Conservation (phyloP, 1,139 yeast species). For the Kodamaea ohmeri region DNA sequence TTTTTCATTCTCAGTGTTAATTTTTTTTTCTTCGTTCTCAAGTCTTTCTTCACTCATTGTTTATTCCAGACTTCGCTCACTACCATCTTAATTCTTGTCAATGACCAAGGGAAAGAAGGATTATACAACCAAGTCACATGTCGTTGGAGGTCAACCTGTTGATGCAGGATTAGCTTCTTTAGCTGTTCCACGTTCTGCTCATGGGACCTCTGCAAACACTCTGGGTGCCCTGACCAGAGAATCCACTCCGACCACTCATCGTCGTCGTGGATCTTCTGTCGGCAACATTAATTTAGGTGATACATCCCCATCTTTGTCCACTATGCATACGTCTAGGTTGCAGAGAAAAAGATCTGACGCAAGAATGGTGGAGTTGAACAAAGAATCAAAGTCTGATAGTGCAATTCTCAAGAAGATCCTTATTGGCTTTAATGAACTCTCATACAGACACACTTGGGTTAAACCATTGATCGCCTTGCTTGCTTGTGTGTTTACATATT, state of each 20-base stretch:
- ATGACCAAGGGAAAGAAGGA: slow-evolving; percentile 9
- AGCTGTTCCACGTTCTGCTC: slow-evolving; percentile 6
- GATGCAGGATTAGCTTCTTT: slow-evolving; percentile 8
- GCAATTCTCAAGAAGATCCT: slow-evolving; percentile 51
- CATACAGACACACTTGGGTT: slow-evolving; percentile 77
- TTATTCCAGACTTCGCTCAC: not conserved
- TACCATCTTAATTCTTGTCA: not conserved
- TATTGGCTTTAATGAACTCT: slow-evolving; percentile 57
- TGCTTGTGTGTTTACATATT: slow-evolving; percentile 37
- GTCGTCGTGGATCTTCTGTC: slow-evolving; percentile 53
- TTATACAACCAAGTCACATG: slow-evolving; percentile 4
- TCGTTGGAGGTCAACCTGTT: slow-evolving; percentile 10
- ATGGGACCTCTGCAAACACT: not conserved
- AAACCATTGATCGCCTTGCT: slow-evolving; percentile 55
- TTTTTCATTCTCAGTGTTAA: not conserved
- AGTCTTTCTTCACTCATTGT: not conserved
- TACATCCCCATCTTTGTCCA: slow-evolving; percentile 48
- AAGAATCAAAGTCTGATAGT: slow-evolving; percentile 30
- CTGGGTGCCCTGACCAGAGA: slow-evolving; percentile 5
- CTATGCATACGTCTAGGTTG: slow-evolving; percentile 42
- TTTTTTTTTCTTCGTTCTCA: slow-evolving; percentile 3
- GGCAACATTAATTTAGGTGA: slow-evolving; percentile 62
- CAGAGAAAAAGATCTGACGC: slow-evolving; percentile 34
- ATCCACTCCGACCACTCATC: slow-evolving; percentile 14
- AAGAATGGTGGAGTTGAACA: slow-evolving; percentile 31